Evolutionary conservation across 768 basidiomycete species (phyloP).

Genomic region (Agaricus subrufescens): DNA sequence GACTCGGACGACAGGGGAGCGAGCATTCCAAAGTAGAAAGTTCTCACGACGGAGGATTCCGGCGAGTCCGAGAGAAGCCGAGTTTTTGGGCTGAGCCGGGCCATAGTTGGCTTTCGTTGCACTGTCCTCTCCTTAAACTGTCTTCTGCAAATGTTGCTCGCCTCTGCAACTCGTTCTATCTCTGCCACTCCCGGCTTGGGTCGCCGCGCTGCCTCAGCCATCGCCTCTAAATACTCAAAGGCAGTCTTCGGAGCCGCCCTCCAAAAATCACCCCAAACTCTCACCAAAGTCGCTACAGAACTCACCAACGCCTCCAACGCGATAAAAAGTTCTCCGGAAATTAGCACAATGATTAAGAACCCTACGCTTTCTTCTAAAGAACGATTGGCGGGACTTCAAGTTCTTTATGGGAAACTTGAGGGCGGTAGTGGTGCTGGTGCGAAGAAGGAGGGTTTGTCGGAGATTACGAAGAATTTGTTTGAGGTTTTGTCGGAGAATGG

Average conservation of each 20-base stretch:
- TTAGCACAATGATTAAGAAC: slow-evolving; percentile 76
- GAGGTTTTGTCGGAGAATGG: slow-evolving; percentile 90
- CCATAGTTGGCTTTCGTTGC: slow-evolving; percentile 17
- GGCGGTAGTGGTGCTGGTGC: slow-evolving; percentile 36
- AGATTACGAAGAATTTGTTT: slow-evolving; percentile 91
- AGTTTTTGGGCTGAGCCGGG: slow-evolving; percentile 20
- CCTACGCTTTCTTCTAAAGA: slow-evolving; percentile 87
- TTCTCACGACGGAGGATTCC: slow-evolving; percentile 32
- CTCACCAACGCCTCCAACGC: slow-evolving; percentile 65
- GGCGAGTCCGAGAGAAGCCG: slow-evolving; percentile 26
- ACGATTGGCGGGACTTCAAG: slow-evolving; percentile 60
- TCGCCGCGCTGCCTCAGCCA: slow-evolving; percentile 69
- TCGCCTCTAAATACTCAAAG: slow-evolving; percentile 81
- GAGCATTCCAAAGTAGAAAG: neutral
- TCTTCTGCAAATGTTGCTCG: slow-evolving; percentile 43
- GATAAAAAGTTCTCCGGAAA: slow-evolving; percentile 61
- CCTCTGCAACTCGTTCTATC: slow-evolving; percentile 49
- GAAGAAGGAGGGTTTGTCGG: slow-evolving; percentile 76
- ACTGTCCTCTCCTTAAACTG: slow-evolving; percentile 12
- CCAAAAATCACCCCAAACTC: slow-evolving; percentile 74
- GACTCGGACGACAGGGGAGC: too few species aligned
- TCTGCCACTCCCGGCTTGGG: slow-evolving; percentile 45
- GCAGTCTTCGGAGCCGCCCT: slow-evolving; percentile 80
- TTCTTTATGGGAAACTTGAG: slow-evolving; percentile 66
- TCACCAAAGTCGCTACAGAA: slow-evolving; percentile 85